phyloP scores from a whole-genome alignment of 176 grass and related monocot genomes.

The Pontederia crassipes region DNA sequence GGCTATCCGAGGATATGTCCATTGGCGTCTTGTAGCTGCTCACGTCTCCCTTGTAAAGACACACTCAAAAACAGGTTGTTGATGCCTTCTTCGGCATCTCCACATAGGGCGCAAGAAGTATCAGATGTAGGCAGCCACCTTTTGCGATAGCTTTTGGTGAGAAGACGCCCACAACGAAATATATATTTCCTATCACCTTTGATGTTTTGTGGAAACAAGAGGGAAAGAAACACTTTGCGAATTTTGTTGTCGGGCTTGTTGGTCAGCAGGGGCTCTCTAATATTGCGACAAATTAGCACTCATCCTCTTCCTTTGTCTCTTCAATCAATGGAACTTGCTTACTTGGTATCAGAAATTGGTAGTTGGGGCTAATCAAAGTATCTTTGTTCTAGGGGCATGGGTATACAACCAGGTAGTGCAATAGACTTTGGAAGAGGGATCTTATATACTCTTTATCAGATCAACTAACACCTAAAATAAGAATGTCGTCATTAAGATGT shows the following conservation, averaged over 20 bases:
- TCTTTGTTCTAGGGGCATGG: slow-evolving; percentile 78
- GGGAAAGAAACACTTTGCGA: slow-evolving; percentile 84
- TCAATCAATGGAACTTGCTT: slow-evolving; percentile 40
- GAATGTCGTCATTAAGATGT: no score
- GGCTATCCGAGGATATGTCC: no score
- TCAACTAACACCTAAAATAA: slow-evolving; percentile 64
- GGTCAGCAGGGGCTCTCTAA: slow-evolving; percentile 34
- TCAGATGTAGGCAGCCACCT: no score
- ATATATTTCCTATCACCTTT: not conserved
- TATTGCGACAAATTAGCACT: slow-evolving; percentile 31
- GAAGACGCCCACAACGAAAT: no score
- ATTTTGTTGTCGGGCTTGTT: slow-evolving; percentile 33
- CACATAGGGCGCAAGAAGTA: no score
- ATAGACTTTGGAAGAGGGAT: slow-evolving; percentile 79
- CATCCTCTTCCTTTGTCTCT: slow-evolving; percentile 56
- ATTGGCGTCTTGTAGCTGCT: no score
- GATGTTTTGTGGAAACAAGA: slow-evolving; percentile 39
- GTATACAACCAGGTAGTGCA: slow-evolving; percentile 68
- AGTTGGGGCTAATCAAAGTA: slow-evolving; percentile 72
- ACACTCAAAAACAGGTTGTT: no score
- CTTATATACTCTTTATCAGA: slow-evolving; percentile 55
- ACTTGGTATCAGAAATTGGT: slow-evolving; percentile 52
- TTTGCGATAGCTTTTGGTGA: no score
- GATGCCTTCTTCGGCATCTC: no score
- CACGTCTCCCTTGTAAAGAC: no score